phyloP scores from a whole-genome alignment of 2,329 filamentous ascomycete genomes.

The Hypomyces perniciosus region DNA sequence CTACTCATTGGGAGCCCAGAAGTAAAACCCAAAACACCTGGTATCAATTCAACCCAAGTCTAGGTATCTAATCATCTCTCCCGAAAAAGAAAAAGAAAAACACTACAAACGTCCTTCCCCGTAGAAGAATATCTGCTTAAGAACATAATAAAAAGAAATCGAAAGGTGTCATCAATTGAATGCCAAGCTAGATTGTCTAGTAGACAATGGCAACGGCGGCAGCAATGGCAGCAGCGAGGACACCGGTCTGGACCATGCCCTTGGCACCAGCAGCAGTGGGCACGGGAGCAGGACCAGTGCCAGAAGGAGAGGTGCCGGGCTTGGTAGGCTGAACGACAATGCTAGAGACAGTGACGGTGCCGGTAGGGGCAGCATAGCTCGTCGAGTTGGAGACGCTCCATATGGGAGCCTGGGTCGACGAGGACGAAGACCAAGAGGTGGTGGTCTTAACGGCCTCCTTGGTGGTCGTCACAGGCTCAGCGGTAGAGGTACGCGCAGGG shows the following conservation, averaged over 20 bases:
- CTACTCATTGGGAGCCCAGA: slow-evolving; percentile 11
- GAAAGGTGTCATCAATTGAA: neutral
- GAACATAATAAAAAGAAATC: slow-evolving; percentile 12
- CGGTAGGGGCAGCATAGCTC: slow-evolving; percentile 19
- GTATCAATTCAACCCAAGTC: slow-evolving; percentile 7
- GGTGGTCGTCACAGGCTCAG: slow-evolving; percentile 13
- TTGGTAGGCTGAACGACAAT: slow-evolving; percentile 9
- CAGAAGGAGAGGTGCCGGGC: slow-evolving; percentile 16
- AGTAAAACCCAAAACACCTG: slow-evolving; percentile 9
- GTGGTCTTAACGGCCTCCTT: slow-evolving; percentile 18
- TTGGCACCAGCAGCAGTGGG: slow-evolving; percentile 29
- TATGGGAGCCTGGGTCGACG: slow-evolving; percentile 15
- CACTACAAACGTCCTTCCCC: slow-evolving; percentile 27
- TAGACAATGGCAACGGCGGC: slow-evolving; percentile 35
- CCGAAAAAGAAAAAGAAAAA: slow-evolving; percentile 15
- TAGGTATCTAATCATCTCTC: slow-evolving; percentile 13
- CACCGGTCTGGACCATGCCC: slow-evolving; percentile 33
- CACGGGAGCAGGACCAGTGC: slow-evolving; percentile 12
- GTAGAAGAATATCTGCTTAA: slow-evolving; percentile 16
- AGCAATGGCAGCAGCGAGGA: slow-evolving; percentile 34
- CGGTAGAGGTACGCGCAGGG: slow-evolving; percentile 28
- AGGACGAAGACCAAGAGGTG: slow-evolving; percentile 20
- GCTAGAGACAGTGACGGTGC: slow-evolving; percentile 18
- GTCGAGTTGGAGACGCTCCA: slow-evolving; percentile 31
- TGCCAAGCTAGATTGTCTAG: slow-evolving; percentile 16